Evolutionary conservation across 2,329 filamentous ascomycete species (phyloP), one percentile per base, ranked within the genome.

Genomic region (Fusarium zealandicum): DNA sequence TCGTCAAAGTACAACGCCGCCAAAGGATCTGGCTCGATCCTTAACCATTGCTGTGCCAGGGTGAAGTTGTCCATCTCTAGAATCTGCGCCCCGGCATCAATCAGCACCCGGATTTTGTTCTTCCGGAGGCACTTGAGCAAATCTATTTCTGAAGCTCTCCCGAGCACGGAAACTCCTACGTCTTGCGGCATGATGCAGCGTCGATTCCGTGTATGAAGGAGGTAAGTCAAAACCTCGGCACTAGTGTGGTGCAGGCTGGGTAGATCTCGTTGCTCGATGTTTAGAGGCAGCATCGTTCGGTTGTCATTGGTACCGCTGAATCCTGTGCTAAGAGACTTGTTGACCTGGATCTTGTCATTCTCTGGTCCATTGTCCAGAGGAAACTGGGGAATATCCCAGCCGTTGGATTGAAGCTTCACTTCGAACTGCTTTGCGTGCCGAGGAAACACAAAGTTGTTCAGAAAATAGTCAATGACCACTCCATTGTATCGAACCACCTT

Each of bases 281-380:
- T 85, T 12, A 87, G 68, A 0, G 88, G 88, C 0, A 90, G 71
- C 48, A 89, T 76, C 0, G 73, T 75, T 28, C 80, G 76, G 16
- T 82, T 85, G 67, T 91, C 88, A 39, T 89, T 90, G 0, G 89
- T 91, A 0, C 89, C 89, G 12, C 85, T 88, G 69, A 92, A 92
- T 0, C 88, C 89, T 0, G 87, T 90, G 0, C 86, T 88, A 5
- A 79, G 36, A 6, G 64, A 20, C 13, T 65, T 67, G 32, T 13
- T 18, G 6, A 17, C 16, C 1, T n/a, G 22, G 11, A n/a, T 32
- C 27, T 40, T 56, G 8, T 36, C 17, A 2, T 36, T 39, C 9
- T 39, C 35, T 12, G 33, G 14, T 16, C 37, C 20, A 0, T 37
- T 50, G 1, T 31, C 38, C 2, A 47, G 65, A 1, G 65, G 55